phyloP scores from a whole-genome alignment of 2,329 filamentous ascomycete genomes.

The Beauveria asiatica region DNA sequence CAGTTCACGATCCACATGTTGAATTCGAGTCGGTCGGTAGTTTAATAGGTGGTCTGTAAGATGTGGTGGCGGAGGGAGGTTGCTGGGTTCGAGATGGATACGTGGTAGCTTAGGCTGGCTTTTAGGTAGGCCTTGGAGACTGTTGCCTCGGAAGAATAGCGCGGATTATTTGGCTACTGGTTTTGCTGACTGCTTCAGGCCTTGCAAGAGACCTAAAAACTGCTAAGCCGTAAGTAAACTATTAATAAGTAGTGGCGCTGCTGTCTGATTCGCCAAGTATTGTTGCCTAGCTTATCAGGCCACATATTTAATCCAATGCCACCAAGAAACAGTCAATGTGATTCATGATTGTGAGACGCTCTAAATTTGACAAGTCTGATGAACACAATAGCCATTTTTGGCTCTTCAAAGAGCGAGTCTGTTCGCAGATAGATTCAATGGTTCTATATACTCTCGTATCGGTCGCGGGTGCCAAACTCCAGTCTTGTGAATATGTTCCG shows the following conservation, averaged over 20 bases:
- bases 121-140: neutral
- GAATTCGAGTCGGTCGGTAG: neutral
- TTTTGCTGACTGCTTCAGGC: neutral
- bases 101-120: constrained; percentile 1
- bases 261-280: neutral
- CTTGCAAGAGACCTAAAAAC: too few species aligned
- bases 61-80: neutral
- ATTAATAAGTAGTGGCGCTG: neutral
- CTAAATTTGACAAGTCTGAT: neutral
- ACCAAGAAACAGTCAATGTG: neutral
- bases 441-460: neutral
- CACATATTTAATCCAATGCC: neutral
- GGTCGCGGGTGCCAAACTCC: constrained; percentile 9
- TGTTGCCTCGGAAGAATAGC: constrained; percentile 9
- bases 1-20: constrained; percentile 91
- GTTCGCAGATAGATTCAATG: neutral
- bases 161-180: constrained; percentile 8
- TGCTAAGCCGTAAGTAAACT: too few species aligned
- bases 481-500: constrained; percentile 14
- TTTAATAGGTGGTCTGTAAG: neutral
- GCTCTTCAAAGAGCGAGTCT: neutral
- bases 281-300: constrained; percentile 4
- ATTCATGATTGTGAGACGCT: neutral
- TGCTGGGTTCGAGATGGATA: constrained; percentile 3
- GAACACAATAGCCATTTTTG: neutral